Evolutionary conservation across 805 yeast genomes (phyloP).

Genomic region (Zygotorulaspora florentina): DNA sequence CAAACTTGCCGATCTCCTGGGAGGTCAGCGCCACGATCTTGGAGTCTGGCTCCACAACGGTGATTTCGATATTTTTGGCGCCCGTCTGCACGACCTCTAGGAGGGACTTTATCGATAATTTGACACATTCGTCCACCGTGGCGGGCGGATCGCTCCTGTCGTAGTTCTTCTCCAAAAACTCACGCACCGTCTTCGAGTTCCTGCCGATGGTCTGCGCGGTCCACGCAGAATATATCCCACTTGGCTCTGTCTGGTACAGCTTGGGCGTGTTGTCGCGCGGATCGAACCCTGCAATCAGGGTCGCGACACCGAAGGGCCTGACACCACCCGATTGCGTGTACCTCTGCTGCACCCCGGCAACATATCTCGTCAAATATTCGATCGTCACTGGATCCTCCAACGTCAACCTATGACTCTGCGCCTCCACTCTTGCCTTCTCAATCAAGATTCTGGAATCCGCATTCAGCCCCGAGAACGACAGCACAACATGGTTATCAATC

Average conservation of each 20-base stretch:
- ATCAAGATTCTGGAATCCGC: slow-evolving; percentile 97
- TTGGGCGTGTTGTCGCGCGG: slow-evolving; percentile 68
- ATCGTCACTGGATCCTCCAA: slow-evolving; percentile 90
- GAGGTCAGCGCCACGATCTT: slow-evolving; percentile 55
- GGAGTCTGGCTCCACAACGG: slow-evolving; percentile 72
- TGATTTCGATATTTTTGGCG: slow-evolving; percentile 90
- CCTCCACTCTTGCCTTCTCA: slow-evolving; percentile 94
- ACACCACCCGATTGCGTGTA: slow-evolving; percentile 99
- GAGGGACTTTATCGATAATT: slow-evolving; percentile 78
- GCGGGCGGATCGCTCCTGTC: slow-evolving; percentile 47
- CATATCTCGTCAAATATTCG: slow-evolving; percentile 87
- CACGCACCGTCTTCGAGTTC: slow-evolving; percentile 90
- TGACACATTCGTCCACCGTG: slow-evolving; percentile 65
- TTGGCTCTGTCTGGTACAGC: slow-evolving; percentile 93
- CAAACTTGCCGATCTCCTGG: slow-evolving; percentile 71
- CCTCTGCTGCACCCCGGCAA: slow-evolving; percentile 97
- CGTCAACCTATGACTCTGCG: slow-evolving; percentile 90
- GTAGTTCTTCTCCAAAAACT: slow-evolving; percentile 88
- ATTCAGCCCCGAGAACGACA: slow-evolving; percentile 95
- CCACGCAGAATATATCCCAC: slow-evolving; percentile 97
- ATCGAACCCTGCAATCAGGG: slow-evolving; percentile 94
- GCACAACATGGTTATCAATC: slow-evolving; percentile 82
- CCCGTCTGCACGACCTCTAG: slow-evolving; percentile 98
- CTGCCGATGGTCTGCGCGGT: slow-evolving; percentile 96
- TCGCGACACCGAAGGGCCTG: slow-evolving; percentile 95